Conservation (phyloP, 768 basidiomycete species). For the Cystofilobasidium ferigula region DNA sequence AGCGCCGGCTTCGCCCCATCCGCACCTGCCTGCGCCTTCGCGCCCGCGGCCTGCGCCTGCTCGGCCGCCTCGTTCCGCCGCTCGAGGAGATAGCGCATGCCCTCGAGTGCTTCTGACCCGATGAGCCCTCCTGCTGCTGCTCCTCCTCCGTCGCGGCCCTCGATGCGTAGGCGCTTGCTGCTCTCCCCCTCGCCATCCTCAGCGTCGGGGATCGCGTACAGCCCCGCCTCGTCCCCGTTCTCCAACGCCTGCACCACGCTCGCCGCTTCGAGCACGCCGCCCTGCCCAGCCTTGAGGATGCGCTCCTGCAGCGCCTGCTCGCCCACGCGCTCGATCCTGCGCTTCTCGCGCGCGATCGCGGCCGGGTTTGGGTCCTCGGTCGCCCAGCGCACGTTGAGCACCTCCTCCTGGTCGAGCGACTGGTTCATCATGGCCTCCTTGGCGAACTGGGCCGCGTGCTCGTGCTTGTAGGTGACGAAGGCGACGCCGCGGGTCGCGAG, state of each 20-base stretch:
- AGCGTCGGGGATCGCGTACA: conserved; percentile 39
- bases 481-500: conserved; percentile 90
- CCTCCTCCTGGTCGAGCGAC: conserved; percentile 91
- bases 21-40: not conserved
- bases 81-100: conserved; percentile 81
- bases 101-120: conserved; percentile 72
- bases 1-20: not conserved
- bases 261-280: conserved; percentile 78
- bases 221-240: conserved; percentile 49
- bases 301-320: conserved; percentile 68
- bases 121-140: conserved; percentile 52
- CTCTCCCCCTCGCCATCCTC: conserved; percentile 39
- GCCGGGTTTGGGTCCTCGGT: conserved; percentile 96
- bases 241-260: conserved; percentile 75
- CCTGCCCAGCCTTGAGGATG: conserved; percentile 50
- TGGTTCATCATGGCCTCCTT: conserved; percentile 99
- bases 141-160: too few species aligned
- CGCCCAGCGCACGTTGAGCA: conserved; percentile 97
- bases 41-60: conserved; percentile 28
- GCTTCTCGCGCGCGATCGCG: conserved; percentile 73
- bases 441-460: conserved; percentile 82
- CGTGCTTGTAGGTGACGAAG: conserved; percentile 86
- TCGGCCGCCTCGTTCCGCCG: conserved; percentile 58
- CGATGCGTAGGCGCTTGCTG: conserved; percentile 19
- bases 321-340: conserved; percentile 69